phyloP scores from a whole-genome alignment of 768 basidiomycete genomes.

The Suillus subaureus region DNA sequence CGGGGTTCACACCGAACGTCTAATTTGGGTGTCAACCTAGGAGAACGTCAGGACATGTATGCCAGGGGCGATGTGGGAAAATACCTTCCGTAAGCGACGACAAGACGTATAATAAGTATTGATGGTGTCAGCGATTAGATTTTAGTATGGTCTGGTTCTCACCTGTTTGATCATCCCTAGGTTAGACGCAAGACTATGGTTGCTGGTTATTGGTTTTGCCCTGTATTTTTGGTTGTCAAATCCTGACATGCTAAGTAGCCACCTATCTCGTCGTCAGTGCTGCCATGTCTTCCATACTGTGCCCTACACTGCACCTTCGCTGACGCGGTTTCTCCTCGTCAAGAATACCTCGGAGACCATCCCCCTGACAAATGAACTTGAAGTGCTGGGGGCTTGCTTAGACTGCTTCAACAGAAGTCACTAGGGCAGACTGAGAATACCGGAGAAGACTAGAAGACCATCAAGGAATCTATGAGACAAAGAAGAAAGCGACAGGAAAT shows the following conservation, averaged over 20 bases:
- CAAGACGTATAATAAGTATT: slow-evolving; percentile 26
- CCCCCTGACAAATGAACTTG: slow-evolving; percentile 73
- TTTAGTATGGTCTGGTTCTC: slow-evolving; percentile 22
- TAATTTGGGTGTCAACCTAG: background rate
- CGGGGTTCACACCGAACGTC: background rate
- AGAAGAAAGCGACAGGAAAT: slow-evolving; percentile 75
- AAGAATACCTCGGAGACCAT: slow-evolving; percentile 65
- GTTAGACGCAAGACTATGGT: slow-evolving; percentile 19
- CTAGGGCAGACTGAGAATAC: slow-evolving; percentile 73
- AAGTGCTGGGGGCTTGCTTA: slow-evolving; percentile 60
- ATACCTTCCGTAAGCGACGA: slow-evolving; percentile 26
- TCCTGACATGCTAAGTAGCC: slow-evolving; percentile 10
- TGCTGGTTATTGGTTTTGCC: slow-evolving; percentile 10
- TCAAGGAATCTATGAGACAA: slow-evolving; percentile 75
- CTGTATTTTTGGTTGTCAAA: slow-evolving; percentile 11
- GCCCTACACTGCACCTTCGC: slow-evolving; percentile 47
- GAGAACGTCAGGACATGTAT: background rate
- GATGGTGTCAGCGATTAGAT: slow-evolving; percentile 25
- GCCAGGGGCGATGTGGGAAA: slow-evolving; percentile 21
- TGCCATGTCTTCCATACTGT: slow-evolving; percentile 50
- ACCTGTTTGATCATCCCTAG: slow-evolving; percentile 18
- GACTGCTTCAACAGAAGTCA: slow-evolving; percentile 50
- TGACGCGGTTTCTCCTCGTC: slow-evolving; percentile 60
- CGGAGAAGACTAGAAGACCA: slow-evolving; percentile 67
- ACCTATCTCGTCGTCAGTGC: slow-evolving; percentile 13